These are phyloP conservation scores for Pulveroboletus sp. DNA, from an alignment of 768 basidiomycete genomes.

Conservation along the genomic window DNA sequence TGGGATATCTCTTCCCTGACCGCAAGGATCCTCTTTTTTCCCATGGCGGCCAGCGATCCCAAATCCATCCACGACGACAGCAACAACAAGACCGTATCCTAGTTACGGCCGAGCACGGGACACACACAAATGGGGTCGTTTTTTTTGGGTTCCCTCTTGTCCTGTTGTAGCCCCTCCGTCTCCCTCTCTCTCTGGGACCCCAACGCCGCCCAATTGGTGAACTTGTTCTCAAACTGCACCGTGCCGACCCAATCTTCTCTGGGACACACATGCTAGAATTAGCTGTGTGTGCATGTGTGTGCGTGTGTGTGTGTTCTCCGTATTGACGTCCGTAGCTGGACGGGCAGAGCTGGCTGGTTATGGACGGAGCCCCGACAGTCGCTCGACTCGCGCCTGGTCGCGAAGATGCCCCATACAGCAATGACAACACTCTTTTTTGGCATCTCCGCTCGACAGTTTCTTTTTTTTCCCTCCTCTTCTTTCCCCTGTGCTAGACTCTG, in stretches of 20 bases:
- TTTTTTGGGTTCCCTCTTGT: background rate
- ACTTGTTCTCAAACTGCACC: slow-evolving; percentile 7
- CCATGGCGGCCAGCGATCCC: slow-evolving; percentile 16
- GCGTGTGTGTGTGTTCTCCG: slow-evolving; percentile 3
- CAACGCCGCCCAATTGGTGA: slow-evolving; percentile 5
- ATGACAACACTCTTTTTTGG: no score
- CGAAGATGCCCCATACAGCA: background rate
- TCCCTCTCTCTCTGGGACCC: background rate
- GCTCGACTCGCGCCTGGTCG: slow-evolving; percentile 1
- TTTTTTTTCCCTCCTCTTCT: no score
- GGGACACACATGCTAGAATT: slow-evolving; percentile 4
- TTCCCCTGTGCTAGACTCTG: no score
- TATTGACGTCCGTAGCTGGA: background rate
- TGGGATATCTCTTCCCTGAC: slow-evolving; percentile 9
- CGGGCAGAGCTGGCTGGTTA: slow-evolving; percentile 16
- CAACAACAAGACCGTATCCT: slow-evolving; percentile 16
- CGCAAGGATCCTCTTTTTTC: slow-evolving; percentile 2
- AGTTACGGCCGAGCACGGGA: slow-evolving; percentile 14
- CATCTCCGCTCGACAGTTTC: no score
- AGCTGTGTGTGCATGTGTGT: background rate
- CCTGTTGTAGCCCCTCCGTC: slow-evolving; percentile 3
- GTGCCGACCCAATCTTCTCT: background rate
- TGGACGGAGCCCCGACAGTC: slow-evolving; percentile 5
- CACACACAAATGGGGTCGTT: background rate
- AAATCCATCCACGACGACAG: no score